Base-by-base conservation (phyloP, 2,329 filamentous ascomycete genomes). In the Trichophyton rubrum region DNA sequence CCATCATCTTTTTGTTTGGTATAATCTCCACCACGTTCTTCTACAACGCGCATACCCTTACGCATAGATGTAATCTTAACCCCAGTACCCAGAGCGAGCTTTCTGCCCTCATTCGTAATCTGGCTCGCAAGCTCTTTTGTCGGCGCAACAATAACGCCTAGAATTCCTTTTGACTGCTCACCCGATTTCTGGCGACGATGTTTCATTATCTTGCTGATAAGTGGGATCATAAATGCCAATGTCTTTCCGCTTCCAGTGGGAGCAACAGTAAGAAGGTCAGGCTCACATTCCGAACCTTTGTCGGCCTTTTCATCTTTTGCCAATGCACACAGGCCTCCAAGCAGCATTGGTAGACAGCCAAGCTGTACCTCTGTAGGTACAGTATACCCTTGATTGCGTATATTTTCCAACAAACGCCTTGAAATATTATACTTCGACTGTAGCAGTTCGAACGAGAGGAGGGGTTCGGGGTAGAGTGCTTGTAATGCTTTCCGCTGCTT, bases 171-270 rank as follows among this genome's bases (percentile, higher is more conserved):
- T 66, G 79, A 74, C 43, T 78, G 74, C 0, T 80, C 77, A 13
- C 22, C 27, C 9, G 49, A 5, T 47, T 81, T 75, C 59, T 81
- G 75, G 62, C 74, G 74, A 59, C 75, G 75, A 51, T 73, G 69
- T 57, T 80, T 78, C 66, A 89, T 77, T 47, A 95, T 85, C 53
- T 83, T 81, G 69, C 95, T 87, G 67, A 99, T 85, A 2, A 90
- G 81, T 0, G 92, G 91, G 47, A 99, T 88, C 67, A 97, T 74
- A 68, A 96, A 99, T 17, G 90, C 90, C 64, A 99, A 78, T 0
- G 93, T 99, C 78, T 99, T 99, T 51, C 93, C 93, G 71, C 92
- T 97, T 24, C 93, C 93, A 0, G 93, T 99, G 1, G 93, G 93
- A 2, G 93, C 93, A 49, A 97, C 85, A 0, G 89, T 89, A 64